Evolutionary conservation across 2,329 filamentous ascomycete genomes (phyloP).

Genomic region (Verticillium albo-atrum): DNA sequence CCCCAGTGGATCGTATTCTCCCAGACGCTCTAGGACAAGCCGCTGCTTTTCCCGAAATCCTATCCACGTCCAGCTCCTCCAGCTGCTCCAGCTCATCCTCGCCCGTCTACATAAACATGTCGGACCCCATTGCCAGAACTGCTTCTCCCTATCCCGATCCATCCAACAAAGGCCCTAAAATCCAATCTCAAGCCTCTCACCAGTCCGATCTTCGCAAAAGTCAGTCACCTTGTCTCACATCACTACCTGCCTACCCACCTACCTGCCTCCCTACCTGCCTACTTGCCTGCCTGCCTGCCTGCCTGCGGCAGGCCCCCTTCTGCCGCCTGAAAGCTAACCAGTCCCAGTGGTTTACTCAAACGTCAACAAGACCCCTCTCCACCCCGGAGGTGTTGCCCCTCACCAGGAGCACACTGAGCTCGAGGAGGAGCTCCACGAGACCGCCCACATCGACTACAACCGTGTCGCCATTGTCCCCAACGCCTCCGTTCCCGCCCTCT

Average conservation of each 20-base stretch:
- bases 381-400: conserved; percentile 87
- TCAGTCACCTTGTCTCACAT: conserved; percentile 20
- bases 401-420: conserved; percentile 89
- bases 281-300: neutral
- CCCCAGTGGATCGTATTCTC: neutral
- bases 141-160: conserved; percentile 33
- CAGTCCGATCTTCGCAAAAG: conserved; percentile 33
- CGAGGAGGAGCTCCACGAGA: conserved; percentile 89
- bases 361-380: conserved; percentile 89
- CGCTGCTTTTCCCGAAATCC: conserved; percentile 7
- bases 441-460: conserved; percentile 98
- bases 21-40: neutral
- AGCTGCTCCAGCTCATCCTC: neutral
- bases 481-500: conserved; percentile 89
- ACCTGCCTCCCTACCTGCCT: too few species aligned
- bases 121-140: conserved; percentile 33
- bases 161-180: conserved; percentile 33
- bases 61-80: neutral
- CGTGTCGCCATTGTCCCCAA: conserved; percentile 97
- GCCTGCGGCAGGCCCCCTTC: neutral
- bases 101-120: conserved; percentile 29
- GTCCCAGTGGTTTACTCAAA: conserved; percentile 48
- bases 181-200: conserved; percentile 28
- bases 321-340: neutral
- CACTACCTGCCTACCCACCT: conserved; percentile 2